A percentile compares a stretch with the other conserved stretches of the same genome.
Evolutionary conservation across 2,329 filamentous ascomycete species (phyloP).

Genomic region (Sporothrix pallida): DNA sequence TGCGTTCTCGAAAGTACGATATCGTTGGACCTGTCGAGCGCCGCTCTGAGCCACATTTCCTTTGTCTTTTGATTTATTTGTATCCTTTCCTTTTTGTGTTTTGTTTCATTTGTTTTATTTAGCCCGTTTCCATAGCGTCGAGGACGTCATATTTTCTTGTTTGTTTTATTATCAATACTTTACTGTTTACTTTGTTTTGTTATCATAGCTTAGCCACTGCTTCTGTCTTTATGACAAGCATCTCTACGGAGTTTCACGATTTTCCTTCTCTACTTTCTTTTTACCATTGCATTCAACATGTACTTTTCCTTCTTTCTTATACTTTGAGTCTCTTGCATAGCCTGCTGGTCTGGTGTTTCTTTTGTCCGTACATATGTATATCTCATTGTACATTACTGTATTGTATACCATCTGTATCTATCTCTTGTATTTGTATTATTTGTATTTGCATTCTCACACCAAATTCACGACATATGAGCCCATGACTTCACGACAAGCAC

Average conservation of each 20-base stretch:
- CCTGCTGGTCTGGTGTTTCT: background rate
- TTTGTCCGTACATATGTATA: background rate
- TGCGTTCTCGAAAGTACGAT: background rate
- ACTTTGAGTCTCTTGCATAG: background rate
- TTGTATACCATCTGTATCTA: background rate
- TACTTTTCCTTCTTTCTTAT: background rate
- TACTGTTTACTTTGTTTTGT: background rate
- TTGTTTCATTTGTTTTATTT: background rate
- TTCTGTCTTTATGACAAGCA: background rate
- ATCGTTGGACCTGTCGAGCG: background rate
- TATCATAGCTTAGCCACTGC: slow-evolving; percentile 1
- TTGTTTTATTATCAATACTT: background rate
- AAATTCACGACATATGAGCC: background rate
- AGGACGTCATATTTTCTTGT: background rate
- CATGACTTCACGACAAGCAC: background rate
- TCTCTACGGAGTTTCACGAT: background rate
- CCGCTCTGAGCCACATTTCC: background rate
- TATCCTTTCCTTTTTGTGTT: background rate
- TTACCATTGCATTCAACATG: slow-evolving; percentile 18
- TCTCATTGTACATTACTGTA: background rate
- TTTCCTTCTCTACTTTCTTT: background rate
- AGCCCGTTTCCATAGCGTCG: background rate
- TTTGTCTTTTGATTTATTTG: background rate
- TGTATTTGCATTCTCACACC: background rate
- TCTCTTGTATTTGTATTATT: background rate